phyloP scores from a whole-genome alignment of 495 filamentous ascomycete species.

The Neurospora sp. region DNA sequence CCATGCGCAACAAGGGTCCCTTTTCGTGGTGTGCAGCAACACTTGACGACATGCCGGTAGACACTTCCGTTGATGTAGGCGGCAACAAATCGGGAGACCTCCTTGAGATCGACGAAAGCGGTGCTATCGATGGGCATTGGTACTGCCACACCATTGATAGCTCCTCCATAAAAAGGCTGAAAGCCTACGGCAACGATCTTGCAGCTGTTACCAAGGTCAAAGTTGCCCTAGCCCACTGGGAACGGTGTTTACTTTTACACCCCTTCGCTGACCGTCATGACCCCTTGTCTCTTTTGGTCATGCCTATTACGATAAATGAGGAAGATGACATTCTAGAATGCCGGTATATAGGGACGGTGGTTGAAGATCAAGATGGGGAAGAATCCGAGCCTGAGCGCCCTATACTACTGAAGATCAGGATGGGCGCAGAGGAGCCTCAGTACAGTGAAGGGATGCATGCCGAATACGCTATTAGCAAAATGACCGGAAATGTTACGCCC shows the following conservation, averaged over 20 bases:
- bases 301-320: not conserved
- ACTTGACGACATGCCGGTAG: not conserved
- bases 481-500: not conserved
- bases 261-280: not conserved
- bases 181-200: not conserved
- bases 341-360: not conserved
- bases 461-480: not conserved
- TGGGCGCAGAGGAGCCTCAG: not conserved
- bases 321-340: not conserved
- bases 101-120: not conserved
- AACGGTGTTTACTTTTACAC: not conserved
- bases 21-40: not conserved
- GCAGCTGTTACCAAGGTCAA: not conserved
- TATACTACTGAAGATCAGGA: not conserved
- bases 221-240: not conserved
- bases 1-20: not conserved
- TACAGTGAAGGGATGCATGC: not conserved
- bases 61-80: not conserved
- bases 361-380: not conserved
- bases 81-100: not conserved
- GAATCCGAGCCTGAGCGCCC: not conserved
- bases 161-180: not conserved
- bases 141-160: not conserved
- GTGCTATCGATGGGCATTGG: not conserved
- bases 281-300: not conserved